Base-by-base conservation (phyloP, 441 rosid genomes). In the Geranium incanum region DNA sequence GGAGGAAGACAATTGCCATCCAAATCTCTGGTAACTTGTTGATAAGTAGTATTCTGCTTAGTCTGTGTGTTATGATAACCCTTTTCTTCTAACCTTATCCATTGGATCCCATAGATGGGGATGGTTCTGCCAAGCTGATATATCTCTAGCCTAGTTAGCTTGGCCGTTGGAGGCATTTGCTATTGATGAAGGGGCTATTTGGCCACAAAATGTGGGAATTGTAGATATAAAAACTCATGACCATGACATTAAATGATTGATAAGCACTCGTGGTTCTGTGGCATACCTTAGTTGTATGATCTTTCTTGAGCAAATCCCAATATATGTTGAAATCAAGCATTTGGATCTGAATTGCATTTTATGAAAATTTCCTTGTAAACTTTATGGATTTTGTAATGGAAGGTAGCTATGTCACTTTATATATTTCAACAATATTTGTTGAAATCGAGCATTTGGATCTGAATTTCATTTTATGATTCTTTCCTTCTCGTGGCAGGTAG, bases 321-420 rank as follows among this genome's bases (percentile, higher is more conserved):
- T 43, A 43, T 7, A 6, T 43, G 50, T 7, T 43, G 50, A 43
- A 43, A 7, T 43, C 50, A 43, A 43, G 23, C 63, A 16, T 12
- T 3, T 57, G 63, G 6, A 4, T n/a, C 18, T 52, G 60, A 12
- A 5, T 39, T 52, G 0, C 2, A 12, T 1, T 57, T 16, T 57
- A 15, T 57, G 3, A 15, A 6, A 19, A 18, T 57, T 16, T 57
- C 23, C 63, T 16, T 57, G 2, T 5, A 0, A 28, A 28, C 33
- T 28, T 28, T 28, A 28, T 28, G 33, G 33, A 28, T 23, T 23
- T 23, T 28, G 33, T 28, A 0, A 43, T 43, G 9, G 76, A 86
- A 95, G 99, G 97, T 88, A 67, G 99, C 92, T 4, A 87, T 95
- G 1, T 28, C 33, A 28, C 33, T 28, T 28, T 28, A 28, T 28